Evolutionary conservation across 805 yeast species (phyloP), one percentile per base, ranked within the genome.

Genomic region (Starmerella bombi): DNA sequence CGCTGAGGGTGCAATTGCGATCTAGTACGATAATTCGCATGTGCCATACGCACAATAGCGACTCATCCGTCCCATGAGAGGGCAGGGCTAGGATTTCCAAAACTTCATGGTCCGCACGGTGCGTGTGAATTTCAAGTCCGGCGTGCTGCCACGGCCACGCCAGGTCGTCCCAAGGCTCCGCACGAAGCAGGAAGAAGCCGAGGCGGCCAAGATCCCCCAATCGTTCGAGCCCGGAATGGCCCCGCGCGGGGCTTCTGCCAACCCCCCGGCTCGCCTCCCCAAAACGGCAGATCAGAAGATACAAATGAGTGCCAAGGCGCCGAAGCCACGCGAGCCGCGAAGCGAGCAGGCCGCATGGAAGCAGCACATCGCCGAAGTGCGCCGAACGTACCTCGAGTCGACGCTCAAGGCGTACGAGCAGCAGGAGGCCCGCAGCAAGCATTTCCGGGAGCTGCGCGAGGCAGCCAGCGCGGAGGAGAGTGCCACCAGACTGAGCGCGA

Each of bases 101-200:
- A 19, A 25, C 6, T 25, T n/a, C n/a, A 47, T 47, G 50, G 44
- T 43, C 10, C 45, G 48, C 8, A 34, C 38, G n/a, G 41, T 47
- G n/a, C 40, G 50, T 10, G 44, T 44, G 16, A 74, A 72, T 3
- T 63, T 64, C 45, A 79, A 80, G 60, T 77, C 88, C 36, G 96
- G 96, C 57, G 67, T 82, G 37, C 67, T 86, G 49, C 96, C 96
- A 36, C 66, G 63, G 41, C 76, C 82, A 8, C 76, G 94, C 53
- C 73, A 77, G 30, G 75, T 83, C 23, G 74, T 86, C 52, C 71
- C 72, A 41, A 82, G 85, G 4, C 61, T 67, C 31, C 45, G 44
- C 40, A 51, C 62, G 2, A 36, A 50, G 5, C 50, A 49, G 46
- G 61, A 57, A 37, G 35, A 23, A 15, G 56, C 48, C 33, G 45